Percentiles rank a stretch among this genome's conserved stretches.
Conservation (phyloP, 164 flowering plant species). For the Dillenia turbinata region DNA sequence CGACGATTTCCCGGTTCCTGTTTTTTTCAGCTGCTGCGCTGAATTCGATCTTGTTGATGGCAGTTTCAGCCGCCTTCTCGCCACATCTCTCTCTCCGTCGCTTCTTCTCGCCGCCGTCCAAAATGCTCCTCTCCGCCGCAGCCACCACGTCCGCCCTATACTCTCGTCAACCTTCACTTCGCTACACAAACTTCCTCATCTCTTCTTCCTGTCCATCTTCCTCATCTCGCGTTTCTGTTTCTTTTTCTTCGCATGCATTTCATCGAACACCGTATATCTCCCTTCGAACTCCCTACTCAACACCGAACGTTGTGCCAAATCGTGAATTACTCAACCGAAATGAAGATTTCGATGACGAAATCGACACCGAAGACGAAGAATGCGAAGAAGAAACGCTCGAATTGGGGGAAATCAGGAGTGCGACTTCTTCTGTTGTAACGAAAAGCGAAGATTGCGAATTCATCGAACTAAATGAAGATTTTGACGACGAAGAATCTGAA, state of each 20-base stretch:
- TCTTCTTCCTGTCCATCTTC: slow-evolving; percentile 1
- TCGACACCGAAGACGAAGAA: slow-evolving; percentile 3
- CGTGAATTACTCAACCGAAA: neutral
- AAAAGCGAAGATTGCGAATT: no score
- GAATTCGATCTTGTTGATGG: no score
- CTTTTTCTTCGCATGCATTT: slow-evolving; percentile 1
- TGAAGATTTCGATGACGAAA: neutral
- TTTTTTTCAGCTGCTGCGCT: no score
- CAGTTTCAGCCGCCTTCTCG: no score
- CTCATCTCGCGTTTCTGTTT: neutral
- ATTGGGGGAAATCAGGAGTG: neutral
- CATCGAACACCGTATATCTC: neutral
- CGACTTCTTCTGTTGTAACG: no score
- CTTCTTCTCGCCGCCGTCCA: no score
- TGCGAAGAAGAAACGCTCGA: neutral
- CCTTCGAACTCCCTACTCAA: neutral
- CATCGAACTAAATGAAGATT: no score
- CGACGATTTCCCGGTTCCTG: no score
- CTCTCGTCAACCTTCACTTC: slow-evolving; percentile 1
- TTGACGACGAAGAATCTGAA: neutral
- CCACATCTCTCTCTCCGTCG: no score
- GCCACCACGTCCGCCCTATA: no score
- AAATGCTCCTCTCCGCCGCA: no score
- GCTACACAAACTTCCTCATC: neutral
- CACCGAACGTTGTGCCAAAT: no score